Conservation (phyloP, 352 stramenopile genomes). For the Aphanomyces cochlioides region DNA sequence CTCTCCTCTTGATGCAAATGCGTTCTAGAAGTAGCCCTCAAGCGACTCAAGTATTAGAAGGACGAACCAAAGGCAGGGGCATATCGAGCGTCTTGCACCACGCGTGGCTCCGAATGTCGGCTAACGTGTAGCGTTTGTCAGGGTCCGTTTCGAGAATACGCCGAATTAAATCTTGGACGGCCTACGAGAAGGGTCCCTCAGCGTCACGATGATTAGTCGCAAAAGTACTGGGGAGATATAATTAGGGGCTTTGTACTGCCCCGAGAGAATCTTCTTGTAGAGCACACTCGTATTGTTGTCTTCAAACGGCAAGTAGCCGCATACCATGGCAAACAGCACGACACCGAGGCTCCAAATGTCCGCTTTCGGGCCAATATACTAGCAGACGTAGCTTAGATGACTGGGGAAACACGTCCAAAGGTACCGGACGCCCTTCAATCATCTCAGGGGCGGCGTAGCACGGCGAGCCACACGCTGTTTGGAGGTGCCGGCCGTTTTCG, state of each 20-base stretch:
- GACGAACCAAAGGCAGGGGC: conserved; percentile 26
- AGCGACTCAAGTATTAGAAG: not conserved
- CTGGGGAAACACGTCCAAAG: not conserved
- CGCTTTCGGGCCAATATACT: conserved; percentile 74
- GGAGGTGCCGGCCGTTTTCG: conserved; percentile 67
- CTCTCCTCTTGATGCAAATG: not conserved
- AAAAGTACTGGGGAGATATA: conserved; percentile 56
- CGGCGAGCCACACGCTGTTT: conserved; percentile 88
- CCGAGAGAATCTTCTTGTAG: conserved; percentile 91
- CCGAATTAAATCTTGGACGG: conserved; percentile 73
- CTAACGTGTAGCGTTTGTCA: conserved; percentile 62
- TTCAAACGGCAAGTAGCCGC: conserved; percentile 89
- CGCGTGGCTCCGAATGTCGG: conserved; percentile 74
- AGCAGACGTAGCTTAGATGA: not conserved
- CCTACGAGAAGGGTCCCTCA: conserved; percentile 28
- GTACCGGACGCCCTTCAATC: conserved; percentile 72
- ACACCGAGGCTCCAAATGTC: conserved; percentile 92
- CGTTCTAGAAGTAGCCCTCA: not conserved
- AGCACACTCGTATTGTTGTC: conserved; percentile 88
- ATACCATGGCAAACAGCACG: conserved; percentile 91
- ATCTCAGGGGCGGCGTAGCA: conserved; percentile 93
- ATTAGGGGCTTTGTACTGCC: conserved; percentile 78
- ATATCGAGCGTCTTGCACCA: conserved; percentile 52
- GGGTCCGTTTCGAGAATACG: conserved; percentile 84
- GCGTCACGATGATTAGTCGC: not conserved